Evolutionary conservation across 2,329 filamentous ascomycete genomes (phyloP).

Genomic region (Magnaporthales sp.): DNA sequence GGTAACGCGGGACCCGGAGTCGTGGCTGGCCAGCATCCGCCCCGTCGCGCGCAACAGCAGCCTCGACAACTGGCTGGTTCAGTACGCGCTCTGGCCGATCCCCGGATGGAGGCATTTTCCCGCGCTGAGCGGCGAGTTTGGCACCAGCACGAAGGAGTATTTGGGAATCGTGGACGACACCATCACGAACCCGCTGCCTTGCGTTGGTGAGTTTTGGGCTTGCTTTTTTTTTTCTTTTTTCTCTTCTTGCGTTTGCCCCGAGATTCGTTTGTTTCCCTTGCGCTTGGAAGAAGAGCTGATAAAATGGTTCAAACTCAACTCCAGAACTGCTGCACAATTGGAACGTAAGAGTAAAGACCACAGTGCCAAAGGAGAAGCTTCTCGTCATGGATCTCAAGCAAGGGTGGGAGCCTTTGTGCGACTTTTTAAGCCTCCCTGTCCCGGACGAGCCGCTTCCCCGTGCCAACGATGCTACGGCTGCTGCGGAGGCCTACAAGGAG

Average conservation of each 20-base stretch:
- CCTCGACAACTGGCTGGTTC: background rate
- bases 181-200: background rate
- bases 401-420: conserved; percentile 24
- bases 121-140: conserved; percentile 1
- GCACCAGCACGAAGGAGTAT: background rate
- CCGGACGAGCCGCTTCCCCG: conserved; percentile 20
- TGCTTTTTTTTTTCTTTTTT: background rate
- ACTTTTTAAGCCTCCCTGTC: conserved; percentile 19
- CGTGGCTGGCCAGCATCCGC: conserved; percentile 20
- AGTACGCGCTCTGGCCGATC: conserved; percentile 1
- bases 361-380: conserved; percentile 16
- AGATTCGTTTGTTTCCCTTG: background rate
- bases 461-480: conserved; percentile 17
- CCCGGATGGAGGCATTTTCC: conserved; percentile 8
- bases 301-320: background rate
- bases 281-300: background rate
- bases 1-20: conserved; percentile 21
- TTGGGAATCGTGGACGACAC: background rate
- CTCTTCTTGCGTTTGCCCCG: background rate
- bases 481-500: conserved; percentile 6
- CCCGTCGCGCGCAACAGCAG: conserved; percentile 6
- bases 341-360: conserved; percentile 6
- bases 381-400: conserved; percentile 17
- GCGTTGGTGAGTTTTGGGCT: background rate
- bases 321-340: conserved; percentile 4